Evolutionary conservation across 495 filamentous ascomycete species (phyloP).

Genomic region (Trichoderma parareesei): DNA sequence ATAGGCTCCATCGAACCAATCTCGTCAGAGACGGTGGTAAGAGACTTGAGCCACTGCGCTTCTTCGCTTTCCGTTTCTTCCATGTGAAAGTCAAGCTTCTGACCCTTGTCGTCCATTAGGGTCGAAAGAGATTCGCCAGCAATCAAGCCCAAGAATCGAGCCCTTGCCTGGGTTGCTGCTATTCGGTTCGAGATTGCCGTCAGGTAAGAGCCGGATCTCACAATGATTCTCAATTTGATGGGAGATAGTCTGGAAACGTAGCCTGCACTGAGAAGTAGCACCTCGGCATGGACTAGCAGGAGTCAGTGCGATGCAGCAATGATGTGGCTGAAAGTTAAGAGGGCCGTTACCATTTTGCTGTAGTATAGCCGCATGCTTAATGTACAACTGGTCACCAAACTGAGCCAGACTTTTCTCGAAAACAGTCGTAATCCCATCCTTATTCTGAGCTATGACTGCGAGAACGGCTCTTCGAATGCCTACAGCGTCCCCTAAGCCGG

Average conservation of each 20-base stretch:
- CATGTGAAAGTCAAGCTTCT: slow-evolving; percentile 72
- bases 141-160: slow-evolving; percentile 83
- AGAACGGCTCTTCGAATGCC: slow-evolving; percentile 59
- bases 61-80: slow-evolving; percentile 69
- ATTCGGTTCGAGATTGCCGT: slow-evolving; percentile 80
- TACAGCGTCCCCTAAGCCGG: slow-evolving; percentile 54
- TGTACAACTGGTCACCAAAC: slow-evolving; percentile 80
- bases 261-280: slow-evolving; percentile 68
- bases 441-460: slow-evolving; percentile 46
- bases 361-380: slow-evolving; percentile 70
- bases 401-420: slow-evolving; percentile 59
- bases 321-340: not conserved
- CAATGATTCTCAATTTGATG: slow-evolving; percentile 50
- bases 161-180: slow-evolving; percentile 61
- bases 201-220: slow-evolving; percentile 64
- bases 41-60: slow-evolving; percentile 65
- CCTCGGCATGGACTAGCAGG: slow-evolving; percentile 60
- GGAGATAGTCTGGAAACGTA: slow-evolving; percentile 58
- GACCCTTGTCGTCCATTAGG: slow-evolving; percentile 66
- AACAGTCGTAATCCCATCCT: slow-evolving; percentile 45
- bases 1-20: slow-evolving; percentile 52
- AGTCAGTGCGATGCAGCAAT: not conserved
- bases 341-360: slow-evolving; percentile 69
- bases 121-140: slow-evolving; percentile 74
- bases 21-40: slow-evolving; percentile 55